Evolutionary conservation across 2,329 filamentous ascomycete genomes (phyloP), one percentile per base, ranked within the genome.

Genomic region (Rhynchosporium secalis): DNA sequence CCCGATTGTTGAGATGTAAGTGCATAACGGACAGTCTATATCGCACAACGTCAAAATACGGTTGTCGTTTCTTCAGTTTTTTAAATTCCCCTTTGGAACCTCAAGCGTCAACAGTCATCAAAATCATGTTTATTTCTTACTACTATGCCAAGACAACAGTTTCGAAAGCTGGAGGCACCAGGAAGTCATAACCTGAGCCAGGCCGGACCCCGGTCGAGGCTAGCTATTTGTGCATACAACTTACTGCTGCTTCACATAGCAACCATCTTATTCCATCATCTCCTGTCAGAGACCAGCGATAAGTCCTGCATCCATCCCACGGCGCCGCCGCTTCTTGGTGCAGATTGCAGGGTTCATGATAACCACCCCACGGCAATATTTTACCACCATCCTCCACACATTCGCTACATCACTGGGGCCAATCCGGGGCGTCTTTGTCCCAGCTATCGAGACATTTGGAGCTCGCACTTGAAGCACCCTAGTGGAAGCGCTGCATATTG

Each of bases 311-410:
- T 13, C 56, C 58, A 69, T 65, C 65, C 65, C 67, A 58, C 59
- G 63, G 52, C 56, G 52, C 49, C 47, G 52, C 49, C 47, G 31
- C 49, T 41, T 48, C 36, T 28, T 29, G n/a, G 26, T 49, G 48
- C 33, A 66, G 67, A 67, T 68, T 66, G 63, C 69, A 69, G 63
- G 69, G 68, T 61, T 68, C 47, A 26, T 61, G 70, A 71, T 72
- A 71, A 66, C 52, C 57, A 29, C 60, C 46, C 46, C 56, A 12
- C 58, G 62, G 43, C 59, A 63, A 66, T 49, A 60, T 65, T 65
- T 65, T 68, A 65, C 46, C 28, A 38, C 60, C 33, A 51, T 58
- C 56, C 40, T 46, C 36, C 28, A 43, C 57, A 62, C 49, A 58
- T 56, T 52, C 49, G 36, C 46, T 41, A 29, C 43, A 45, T n/a